Evolutionary conservation across 1,284 basidiomycete genomes (phyloP).

Genomic region (Microbotryum saponariae): DNA sequence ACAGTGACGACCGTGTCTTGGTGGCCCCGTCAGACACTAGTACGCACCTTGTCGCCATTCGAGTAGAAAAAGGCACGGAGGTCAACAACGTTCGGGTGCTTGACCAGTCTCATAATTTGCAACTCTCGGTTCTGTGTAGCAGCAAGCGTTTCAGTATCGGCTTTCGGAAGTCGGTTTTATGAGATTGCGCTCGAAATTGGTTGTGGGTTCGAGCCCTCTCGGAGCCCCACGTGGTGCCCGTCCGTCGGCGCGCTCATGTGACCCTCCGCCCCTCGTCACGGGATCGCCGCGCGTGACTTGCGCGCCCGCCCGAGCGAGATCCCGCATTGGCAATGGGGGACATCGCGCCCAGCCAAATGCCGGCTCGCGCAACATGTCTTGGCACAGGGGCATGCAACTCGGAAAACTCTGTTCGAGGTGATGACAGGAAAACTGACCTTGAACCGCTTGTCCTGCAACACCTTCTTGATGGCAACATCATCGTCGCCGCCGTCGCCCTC

Average conservation of each 20-base stretch:
- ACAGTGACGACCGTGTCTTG: too few species aligned
- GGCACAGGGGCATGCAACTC: not conserved
- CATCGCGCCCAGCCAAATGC: not conserved
- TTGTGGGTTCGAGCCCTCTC: too few species aligned
- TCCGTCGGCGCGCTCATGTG: not conserved
- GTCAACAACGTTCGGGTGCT: slow-evolving; percentile 96
- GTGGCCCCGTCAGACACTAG: too few species aligned
- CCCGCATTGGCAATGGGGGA: not conserved
- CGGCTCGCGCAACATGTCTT: not conserved
- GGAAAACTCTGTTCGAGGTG: not conserved
- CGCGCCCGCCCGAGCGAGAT: not conserved
- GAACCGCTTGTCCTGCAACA: slow-evolving; percentile 98
- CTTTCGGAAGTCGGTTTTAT: not conserved
- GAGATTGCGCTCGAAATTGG: not conserved
- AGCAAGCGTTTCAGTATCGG: not conserved
- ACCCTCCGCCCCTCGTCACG: not conserved
- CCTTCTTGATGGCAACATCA: slow-evolving; percentile 99
- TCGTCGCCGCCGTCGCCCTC: slow-evolving; percentile 45
- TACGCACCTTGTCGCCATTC: slow-evolving; percentile 86
- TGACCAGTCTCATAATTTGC: slow-evolving; percentile 97
- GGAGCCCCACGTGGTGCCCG: not conserved
- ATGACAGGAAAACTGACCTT: slow-evolving; percentile 60
- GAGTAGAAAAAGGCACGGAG: slow-evolving; percentile 98
- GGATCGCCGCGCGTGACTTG: not conserved
- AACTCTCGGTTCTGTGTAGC: slow-evolving; percentile 84